phyloP scores from a whole-genome alignment of 1,284 basidiomycete genomes.

The Kalmanozyma brasiliensis region DNA sequence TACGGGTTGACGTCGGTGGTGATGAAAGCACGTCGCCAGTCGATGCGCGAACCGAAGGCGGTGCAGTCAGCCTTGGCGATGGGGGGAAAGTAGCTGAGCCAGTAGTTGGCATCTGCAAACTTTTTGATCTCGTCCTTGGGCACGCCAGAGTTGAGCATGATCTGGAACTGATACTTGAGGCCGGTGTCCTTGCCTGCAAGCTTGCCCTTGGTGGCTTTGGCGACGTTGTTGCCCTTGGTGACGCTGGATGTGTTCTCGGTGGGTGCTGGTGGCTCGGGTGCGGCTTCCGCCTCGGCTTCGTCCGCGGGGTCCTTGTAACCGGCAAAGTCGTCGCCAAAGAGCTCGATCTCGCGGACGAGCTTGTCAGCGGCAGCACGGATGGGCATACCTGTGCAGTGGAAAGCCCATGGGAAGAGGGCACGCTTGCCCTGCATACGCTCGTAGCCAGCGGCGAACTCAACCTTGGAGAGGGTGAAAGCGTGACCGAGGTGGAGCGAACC shows the following conservation, averaged over 20 bases:
- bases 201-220: slow-evolving; percentile 96
- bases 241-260: slow-evolving; percentile 49
- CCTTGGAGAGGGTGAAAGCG: slow-evolving; percentile 97
- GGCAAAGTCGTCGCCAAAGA: slow-evolving; percentile 92
- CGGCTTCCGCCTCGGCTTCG: slow-evolving; percentile 70
- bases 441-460: slow-evolving; percentile 96
- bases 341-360: slow-evolving; percentile 94
- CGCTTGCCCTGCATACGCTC: slow-evolving; percentile 95
- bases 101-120: slow-evolving; percentile 92
- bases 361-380: slow-evolving; percentile 99
- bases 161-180: slow-evolving; percentile 97
- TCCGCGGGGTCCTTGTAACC: slow-evolving; percentile 72
- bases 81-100: slow-evolving; percentile 95
- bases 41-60: slow-evolving; percentile 89
- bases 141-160: slow-evolving; percentile 86
- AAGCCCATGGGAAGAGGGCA: slow-evolving; percentile 89
- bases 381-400: slow-evolving; percentile 98
- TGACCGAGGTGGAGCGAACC: slow-evolving; percentile 96
- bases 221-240: slow-evolving; percentile 53
- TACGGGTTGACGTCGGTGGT: slow-evolving; percentile 97
- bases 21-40: slow-evolving; percentile 95
- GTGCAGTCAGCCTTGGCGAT: slow-evolving; percentile 87
- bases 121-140: slow-evolving; percentile 90
- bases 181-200: slow-evolving; percentile 92
- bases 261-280: slow-evolving; percentile 39